phyloP scores from a whole-genome alignment of 805 yeast genomes.

The Candida parachauliodes region DNA sequence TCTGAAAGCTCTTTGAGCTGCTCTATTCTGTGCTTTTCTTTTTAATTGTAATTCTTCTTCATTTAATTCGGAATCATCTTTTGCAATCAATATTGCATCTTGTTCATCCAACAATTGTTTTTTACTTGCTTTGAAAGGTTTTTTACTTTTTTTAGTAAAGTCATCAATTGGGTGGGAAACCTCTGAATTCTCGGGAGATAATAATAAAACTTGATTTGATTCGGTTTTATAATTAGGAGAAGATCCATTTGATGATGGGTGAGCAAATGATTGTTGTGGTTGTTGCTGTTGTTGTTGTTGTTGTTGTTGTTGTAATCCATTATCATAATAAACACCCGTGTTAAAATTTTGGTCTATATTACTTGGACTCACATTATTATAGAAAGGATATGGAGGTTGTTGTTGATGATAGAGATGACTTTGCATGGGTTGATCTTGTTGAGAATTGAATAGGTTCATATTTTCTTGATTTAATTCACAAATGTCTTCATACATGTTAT shows the following conservation, averaged over 20 bases:
- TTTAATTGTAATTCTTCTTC: conserved; percentile 47
- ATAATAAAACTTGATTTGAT: conserved; percentile 1
- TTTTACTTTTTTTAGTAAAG: conserved; percentile 1
- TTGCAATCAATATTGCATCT: conserved; percentile 33
- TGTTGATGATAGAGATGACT: background rate
- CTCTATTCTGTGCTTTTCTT: conserved; percentile 76
- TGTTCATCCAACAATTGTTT: conserved; percentile 29
- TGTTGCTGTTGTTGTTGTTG: background rate
- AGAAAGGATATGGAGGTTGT: conserved; percentile 1
- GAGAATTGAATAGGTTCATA: conserved; percentile 10
- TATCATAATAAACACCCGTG: background rate
- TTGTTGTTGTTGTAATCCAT: background rate
- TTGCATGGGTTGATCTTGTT: conserved; percentile 5
- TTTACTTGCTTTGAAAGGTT: conserved; percentile 11
- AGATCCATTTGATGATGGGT: conserved; percentile 4
- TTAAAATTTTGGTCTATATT: background rate
- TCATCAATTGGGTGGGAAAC: conserved; percentile 2
- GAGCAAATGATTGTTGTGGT: background rate
- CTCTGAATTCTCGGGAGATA: conserved; percentile 11
- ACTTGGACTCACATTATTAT: background rate
- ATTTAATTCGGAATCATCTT: conserved; percentile 34
- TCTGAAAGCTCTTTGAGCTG: conserved; percentile 84
- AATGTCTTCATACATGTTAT: conserved; percentile 4
- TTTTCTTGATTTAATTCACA: conserved; percentile 14
- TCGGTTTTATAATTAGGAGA: conserved; percentile 7